Conservation (phyloP, 2,329 filamentous ascomycete genomes). For the Eutypella sp. region DNA sequence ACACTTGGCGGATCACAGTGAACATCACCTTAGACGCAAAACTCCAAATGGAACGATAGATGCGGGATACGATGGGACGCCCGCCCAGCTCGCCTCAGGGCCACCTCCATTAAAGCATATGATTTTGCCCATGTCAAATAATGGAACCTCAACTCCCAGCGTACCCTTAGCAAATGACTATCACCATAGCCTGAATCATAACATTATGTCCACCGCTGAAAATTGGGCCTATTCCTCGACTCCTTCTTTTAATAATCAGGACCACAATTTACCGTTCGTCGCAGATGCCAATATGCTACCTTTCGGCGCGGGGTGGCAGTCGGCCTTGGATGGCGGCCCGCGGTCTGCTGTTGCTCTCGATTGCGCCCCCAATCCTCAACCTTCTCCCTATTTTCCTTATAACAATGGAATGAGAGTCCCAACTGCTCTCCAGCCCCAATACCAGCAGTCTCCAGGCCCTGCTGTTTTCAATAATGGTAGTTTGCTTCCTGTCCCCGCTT, state of each 20-base stretch:
- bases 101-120: conserved; percentile 80
- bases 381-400: conserved; percentile 21
- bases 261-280: conserved; percentile 10
- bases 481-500: conserved; percentile 31
- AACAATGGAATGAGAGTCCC: conserved; percentile 23
- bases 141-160: conserved; percentile 28
- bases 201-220: conserved; percentile 10
- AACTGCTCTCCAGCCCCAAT: conserved; percentile 26
- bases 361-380: conserved; percentile 18
- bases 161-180: conserved; percentile 18
- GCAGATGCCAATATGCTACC: conserved; percentile 13
- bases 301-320: conserved; percentile 14
- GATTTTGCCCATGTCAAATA: conserved; percentile 56
- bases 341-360: conserved; percentile 19
- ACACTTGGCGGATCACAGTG: conserved; percentile 36
- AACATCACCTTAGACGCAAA: conserved; percentile 83
- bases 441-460: conserved; percentile 33
- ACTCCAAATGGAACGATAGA: conserved; percentile 92
- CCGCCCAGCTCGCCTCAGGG: conserved; percentile 65
- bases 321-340: conserved; percentile 13
- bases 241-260: conserved; percentile 9
- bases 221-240: conserved; percentile 17
- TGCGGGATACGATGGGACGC: conserved; percentile 84
- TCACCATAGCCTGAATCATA: conserved; percentile 13
- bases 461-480: conserved; percentile 36